Evolutionary conservation across 805 yeast genomes (phyloP), one percentile per base, ranked within the genome.

Genomic region (Nakazawaea ernobii): DNA sequence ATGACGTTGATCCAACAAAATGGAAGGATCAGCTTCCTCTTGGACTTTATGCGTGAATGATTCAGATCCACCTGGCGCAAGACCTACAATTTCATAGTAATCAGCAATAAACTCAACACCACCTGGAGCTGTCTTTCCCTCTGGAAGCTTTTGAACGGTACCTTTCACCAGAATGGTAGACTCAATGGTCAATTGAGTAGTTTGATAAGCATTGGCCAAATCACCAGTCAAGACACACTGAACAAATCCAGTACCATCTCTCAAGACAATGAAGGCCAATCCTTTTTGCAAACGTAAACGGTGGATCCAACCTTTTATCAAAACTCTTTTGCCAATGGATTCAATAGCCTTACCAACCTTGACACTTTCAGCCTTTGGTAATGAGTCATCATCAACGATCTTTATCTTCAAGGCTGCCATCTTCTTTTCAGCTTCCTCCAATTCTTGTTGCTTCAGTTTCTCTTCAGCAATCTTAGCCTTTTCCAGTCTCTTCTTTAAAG

Each of bases 61-160:
- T 38, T 91, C 98, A 39, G 89, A 95, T 48, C 99, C 99, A 49
- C 91, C 70, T 57, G 99, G 99, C 39, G 99, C 99, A 53, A 88
- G 76, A 45, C 97, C 97, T 50, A 91, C 73, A 48, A 94, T 73
- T 66, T 86, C 84, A 66, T 91, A 94, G 73, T 77, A 94, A 68
- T 94, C 99, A 48, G 83, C 97, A 52, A 77, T 75, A 58, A 95
- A 77, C 71, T 94, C 99, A 54, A 92, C 95, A 52, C 96, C 96
- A 53, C 98, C 98, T 49, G 97, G 97, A 8, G 99, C 99, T 55
- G 85, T 74, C 67, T 94, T 91, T 53, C 99, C 99, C 65, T 89
- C 97, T 49, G 98, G 98, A 42, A 95, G 74, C 59, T 84, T 79
- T 66, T 79, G 77, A 52, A 94, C 73, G 27, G 79, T 78, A 69